Base-by-base conservation (phyloP, 768 basidiomycete genomes). In the Agaricus sinodeliciosus region DNA sequence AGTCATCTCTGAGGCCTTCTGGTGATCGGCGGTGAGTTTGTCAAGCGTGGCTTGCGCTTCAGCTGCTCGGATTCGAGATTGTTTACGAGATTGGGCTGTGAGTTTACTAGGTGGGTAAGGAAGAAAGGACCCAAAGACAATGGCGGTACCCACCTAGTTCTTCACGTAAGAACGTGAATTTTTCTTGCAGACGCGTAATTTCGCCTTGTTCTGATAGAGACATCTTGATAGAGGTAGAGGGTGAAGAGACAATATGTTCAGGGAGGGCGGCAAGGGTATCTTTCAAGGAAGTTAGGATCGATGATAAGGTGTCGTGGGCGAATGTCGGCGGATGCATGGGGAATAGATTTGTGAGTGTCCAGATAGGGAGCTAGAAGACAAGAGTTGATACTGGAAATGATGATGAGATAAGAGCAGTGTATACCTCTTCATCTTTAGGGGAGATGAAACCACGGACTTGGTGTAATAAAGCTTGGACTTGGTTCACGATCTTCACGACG, bases 401-500 rank as follows among this genome's bases (percentile, higher is more conserved):
- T 53, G 34, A 44, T 35, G 22, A 37, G 26, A 55, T 19, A 41
- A 43, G 58, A 43, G 28, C 9, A 58, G 22, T 11, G 11, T 68
- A 45, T 58, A 78, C 85, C 69, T 80, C 75, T 60, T 80, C 82
- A 31, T 66, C 61, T 16, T 69, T 66, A 25, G 77, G 71, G 11
- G 71, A 63, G 34, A 72, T 61, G 22, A 70, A 57, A 34, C 57
- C 63, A 43, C 68, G 74, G 39, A 74, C 74, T 53, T 74, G 72
- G 57, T 82, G 72, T 16, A 82, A 50, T 44, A 83, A 65, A 13
- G 72, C 65, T 62, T 85, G 82, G 15, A 87, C 63, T 54, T 84
- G 82, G 58, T 90, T 90, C 34, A 83, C 79, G 5, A 79, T 72
- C 36, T 73, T 73, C 46, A 93, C 61, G 3, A 88, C 63, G 25